Conservation (phyloP, 208 protist species). For the Leishmania martiniquensis region DNA sequence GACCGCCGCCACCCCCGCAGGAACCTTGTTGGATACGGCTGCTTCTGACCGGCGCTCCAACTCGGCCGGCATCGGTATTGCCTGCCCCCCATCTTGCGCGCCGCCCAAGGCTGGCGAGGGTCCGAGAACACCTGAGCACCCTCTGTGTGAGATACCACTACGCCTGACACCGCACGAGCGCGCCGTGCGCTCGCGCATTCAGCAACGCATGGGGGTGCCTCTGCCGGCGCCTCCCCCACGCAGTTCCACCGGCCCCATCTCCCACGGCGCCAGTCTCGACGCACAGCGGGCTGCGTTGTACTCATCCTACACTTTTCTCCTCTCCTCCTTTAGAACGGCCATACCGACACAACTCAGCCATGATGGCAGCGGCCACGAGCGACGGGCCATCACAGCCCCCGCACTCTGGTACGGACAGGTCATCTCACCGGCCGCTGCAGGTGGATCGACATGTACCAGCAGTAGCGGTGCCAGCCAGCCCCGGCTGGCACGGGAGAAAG, state of each 20-base stretch:
- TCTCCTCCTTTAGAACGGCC: slow-evolving; percentile 19
- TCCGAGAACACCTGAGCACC: too few relatives aligned
- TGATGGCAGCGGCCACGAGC: neutral
- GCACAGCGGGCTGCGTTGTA: slow-evolving; percentile 11
- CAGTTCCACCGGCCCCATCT: neutral
- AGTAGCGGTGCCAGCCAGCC: slow-evolving; percentile 1
- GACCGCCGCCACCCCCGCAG: neutral
- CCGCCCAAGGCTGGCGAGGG: neutral
- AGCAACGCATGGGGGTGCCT: slow-evolving; percentile 28
- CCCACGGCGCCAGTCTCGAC: neutral
- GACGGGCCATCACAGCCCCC: slow-evolving; percentile 23
- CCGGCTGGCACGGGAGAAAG: neutral
- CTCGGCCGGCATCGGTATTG: neutral
- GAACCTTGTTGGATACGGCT: neutral
- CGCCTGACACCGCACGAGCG: slow-evolving; percentile 18
- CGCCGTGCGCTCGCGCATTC: slow-evolving; percentile 30
- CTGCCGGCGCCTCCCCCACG: neutral
- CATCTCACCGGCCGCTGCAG: neutral
- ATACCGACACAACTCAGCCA: neutral
- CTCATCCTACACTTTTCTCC: slow-evolving; percentile 37
- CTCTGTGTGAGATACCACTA: slow-evolving; percentile 19
- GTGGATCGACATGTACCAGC: neutral
- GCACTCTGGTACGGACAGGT: slow-evolving; percentile 26
- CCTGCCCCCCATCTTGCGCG: neutral
- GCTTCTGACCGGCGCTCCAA: slow-evolving; percentile 1